Conservation (phyloP, 2,329 filamentous ascomycete genomes). For the Fusarium coicis region DNA sequence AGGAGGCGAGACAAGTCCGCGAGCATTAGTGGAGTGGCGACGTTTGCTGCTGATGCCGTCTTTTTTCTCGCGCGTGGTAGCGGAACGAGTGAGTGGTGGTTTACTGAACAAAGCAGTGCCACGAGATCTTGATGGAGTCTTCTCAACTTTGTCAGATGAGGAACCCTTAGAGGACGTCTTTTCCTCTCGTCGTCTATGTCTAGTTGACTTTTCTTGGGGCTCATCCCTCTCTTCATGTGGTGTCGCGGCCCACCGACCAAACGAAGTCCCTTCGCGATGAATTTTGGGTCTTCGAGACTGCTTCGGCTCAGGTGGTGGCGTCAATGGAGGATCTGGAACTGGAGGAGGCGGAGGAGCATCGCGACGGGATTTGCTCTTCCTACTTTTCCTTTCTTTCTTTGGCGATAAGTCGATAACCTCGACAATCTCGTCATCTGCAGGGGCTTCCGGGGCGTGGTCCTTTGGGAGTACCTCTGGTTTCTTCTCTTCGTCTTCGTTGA, state of each 20-base stretch:
- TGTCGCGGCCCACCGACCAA: constrained; percentile 78
- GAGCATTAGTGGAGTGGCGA: constrained; percentile 73
- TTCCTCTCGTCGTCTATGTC: constrained; percentile 70
- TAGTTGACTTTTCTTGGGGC: constrained; percentile 68
- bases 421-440: constrained; percentile 44
- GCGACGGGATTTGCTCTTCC: constrained; percentile 53
- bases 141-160: constrained; percentile 74
- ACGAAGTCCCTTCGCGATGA: constrained; percentile 76
- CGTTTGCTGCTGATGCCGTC: constrained; percentile 66
- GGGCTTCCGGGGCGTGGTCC: constrained; percentile 41
- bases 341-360: constrained; percentile 53
- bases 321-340: constrained; percentile 58
- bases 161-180: constrained; percentile 74
- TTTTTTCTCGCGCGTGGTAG: constrained; percentile 74
- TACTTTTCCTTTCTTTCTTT: constrained; percentile 57
- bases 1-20: constrained; percentile 76
- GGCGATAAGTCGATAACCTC: constrained; percentile 63
- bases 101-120: constrained; percentile 74
- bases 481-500: constrained; percentile 41
- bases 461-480: constrained; percentile 47
- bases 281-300: constrained; percentile 78
- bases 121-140: constrained; percentile 64
- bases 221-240: constrained; percentile 58
- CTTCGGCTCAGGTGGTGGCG: constrained; percentile 65
- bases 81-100: constrained; percentile 74